Base-by-base conservation (phyloP, 1,284 basidiomycete genomes). In the Cryptococcus sp. region DNA sequence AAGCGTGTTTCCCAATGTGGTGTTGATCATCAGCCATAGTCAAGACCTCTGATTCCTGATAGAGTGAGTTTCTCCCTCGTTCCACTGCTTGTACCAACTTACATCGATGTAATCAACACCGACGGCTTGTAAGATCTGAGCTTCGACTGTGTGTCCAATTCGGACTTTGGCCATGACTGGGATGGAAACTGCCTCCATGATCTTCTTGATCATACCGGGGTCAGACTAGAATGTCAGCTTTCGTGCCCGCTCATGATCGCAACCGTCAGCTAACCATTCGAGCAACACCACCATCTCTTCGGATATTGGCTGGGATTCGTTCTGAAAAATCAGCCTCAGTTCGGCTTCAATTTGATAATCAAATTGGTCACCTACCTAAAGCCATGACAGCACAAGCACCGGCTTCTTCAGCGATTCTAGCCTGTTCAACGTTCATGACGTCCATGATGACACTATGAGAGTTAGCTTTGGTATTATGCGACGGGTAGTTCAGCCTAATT, bases 341-440 rank as follows among this genome's bases (percentile, higher is more conserved):
- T 43, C 10, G n/a, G 14, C 3, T 33, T 4, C 32, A 30, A 23
- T 35, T n/a, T 4, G 13, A 42, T 30, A 49, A 6, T 23, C 23
- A 23, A 30, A 10, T 13, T 52, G 42, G 15, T 52, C 49, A 46
- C 44, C 23, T 13, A 51, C 31, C 31, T 6, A 44, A 82, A 11
- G 91, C 92, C 95, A 98, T 98, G 62, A 98, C 95, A 61, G 95
- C 95, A 74, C 90, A 93, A 11, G 95, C 95, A 58, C 96, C 95
- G 8, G 95, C 95, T 73, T 96, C 93, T 73, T 98, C 95, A 57
- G 95, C 95, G 67, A 98, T 94, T 62, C 90, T 87, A 58, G 95
- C 95, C 86, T 76, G 73, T 60, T 76, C 75, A 52, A 68, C 69
- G 58, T 71, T 66, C 69, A 72, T 70, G 57, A 94, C 89, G 75